Evolutionary conservation across 2,329 filamentous ascomycete species (phyloP).

Genomic region (Penicillium brasilianum): DNA sequence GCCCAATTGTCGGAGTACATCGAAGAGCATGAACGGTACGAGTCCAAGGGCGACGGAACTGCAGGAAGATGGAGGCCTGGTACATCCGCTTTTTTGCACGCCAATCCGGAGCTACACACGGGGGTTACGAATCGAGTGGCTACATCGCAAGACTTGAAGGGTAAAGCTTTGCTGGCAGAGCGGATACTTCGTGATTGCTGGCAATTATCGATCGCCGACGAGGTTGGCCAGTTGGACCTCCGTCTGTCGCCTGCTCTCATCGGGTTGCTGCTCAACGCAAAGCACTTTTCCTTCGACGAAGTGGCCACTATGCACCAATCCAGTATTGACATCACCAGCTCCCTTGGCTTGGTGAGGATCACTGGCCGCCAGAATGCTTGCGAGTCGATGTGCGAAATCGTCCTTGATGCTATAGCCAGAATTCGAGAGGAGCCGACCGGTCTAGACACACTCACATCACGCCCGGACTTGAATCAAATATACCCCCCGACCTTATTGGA

Average conservation of each 20-base stretch:
- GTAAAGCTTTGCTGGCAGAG: constrained; percentile 42
- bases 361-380: constrained; percentile 42
- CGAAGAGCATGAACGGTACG: constrained; percentile 5
- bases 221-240: constrained; percentile 46
- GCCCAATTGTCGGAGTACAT: constrained; percentile 42
- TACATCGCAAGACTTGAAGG: constrained; percentile 29
- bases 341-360: constrained; percentile 42
- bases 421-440: constrained; percentile 38
- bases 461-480: constrained; percentile 22
- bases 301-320: constrained; percentile 41
- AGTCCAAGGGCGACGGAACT: not conserved
- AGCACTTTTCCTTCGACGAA: constrained; percentile 44
- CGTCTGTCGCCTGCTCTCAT: constrained; percentile 35
- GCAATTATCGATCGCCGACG: constrained; percentile 40
- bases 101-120: constrained; percentile 12
- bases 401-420: constrained; percentile 37
- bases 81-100: constrained; percentile 37
- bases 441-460: constrained; percentile 22
- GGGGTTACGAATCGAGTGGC: constrained; percentile 24
- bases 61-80: constrained; percentile 39
- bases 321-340: constrained; percentile 44
- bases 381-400: constrained; percentile 40
- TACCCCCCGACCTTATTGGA: constrained; percentile 37
- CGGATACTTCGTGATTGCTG: constrained; percentile 47
- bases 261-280: constrained; percentile 39